A percentile compares a stretch with the other conserved stretches of the same genome.
Evolutionary conservation across 352 stramenopile species (phyloP).

Genomic region (Pythium brassicae): DNA sequence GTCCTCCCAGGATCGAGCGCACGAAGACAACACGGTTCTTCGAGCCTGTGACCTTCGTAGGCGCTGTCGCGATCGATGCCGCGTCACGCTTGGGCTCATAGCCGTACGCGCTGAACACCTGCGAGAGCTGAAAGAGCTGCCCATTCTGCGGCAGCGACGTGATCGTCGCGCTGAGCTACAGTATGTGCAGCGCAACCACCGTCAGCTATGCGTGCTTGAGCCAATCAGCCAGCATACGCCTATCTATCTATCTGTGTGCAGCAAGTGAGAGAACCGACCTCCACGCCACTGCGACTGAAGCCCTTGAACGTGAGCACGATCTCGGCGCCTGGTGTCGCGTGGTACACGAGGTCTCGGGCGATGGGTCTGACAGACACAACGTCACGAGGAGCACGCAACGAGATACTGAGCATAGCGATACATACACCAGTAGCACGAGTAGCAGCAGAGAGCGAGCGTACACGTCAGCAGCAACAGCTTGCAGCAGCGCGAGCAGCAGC

Average conservation of each 20-base stretch:
- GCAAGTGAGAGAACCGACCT: constrained; percentile 12
- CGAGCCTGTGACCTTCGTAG: constrained; percentile 68
- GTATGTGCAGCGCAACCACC: not conserved
- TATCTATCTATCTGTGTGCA: not conserved
- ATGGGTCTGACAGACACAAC: constrained; percentile 27
- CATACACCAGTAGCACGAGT: not conserved
- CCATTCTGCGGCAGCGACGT: constrained; percentile 79
- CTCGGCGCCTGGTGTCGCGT: constrained; percentile 66
- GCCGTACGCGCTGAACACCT: constrained; percentile 86
- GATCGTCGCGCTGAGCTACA: constrained; percentile 70
- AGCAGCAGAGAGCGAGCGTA: not conserved
- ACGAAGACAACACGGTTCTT: constrained; percentile 86
- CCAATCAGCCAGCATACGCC: not conserved
- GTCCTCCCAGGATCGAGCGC: constrained; percentile 52
- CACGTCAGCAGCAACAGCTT: constrained; percentile 2
- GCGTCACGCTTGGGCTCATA: constrained; percentile 81
- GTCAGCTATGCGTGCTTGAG: not conserved
- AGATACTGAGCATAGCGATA: not conserved
- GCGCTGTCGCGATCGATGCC: constrained; percentile 47
- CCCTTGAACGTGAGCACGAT: constrained; percentile 79
- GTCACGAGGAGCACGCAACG: not conserved
- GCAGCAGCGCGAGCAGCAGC: not conserved
- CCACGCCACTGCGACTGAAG: constrained; percentile 56
- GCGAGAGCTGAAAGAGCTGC: constrained; percentile 85
- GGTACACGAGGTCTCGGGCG: constrained; percentile 68